Evolutionary conservation across 1,284 basidiomycete species (phyloP).

Genomic region (Anthracocystis panici-leucophaei): DNA sequence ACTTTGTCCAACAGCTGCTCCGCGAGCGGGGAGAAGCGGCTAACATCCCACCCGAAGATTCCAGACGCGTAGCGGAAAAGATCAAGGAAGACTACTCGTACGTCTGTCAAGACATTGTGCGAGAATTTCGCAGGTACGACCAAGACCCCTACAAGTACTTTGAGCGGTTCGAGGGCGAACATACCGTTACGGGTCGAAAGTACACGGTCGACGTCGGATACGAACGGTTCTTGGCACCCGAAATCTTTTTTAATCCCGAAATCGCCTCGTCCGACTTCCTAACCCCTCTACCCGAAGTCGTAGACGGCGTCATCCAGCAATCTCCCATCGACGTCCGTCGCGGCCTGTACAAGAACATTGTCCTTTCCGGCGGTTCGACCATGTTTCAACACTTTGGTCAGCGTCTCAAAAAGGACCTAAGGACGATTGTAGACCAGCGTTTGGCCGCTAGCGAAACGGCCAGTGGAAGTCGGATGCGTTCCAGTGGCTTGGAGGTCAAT

Average conservation of each 20-base stretch:
- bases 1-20: slow-evolving; percentile 95
- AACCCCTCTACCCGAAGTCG: slow-evolving; percentile 94
- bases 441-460: slow-evolving; percentile 82
- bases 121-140: slow-evolving; percentile 98
- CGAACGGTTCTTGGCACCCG: slow-evolving; percentile 97
- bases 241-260: slow-evolving; percentile 99
- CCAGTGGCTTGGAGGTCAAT: slow-evolving; percentile 71
- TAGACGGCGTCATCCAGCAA: slow-evolving; percentile 94
- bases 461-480: slow-evolving; percentile 80
- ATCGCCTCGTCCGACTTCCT: slow-evolving; percentile 98
- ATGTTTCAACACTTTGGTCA: slow-evolving; percentile 99
- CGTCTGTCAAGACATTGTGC: slow-evolving; percentile 98
- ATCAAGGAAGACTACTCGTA: slow-evolving; percentile 98
- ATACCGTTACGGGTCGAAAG: slow-evolving; percentile 91
- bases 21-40: slow-evolving; percentile 93
- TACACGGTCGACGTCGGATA: slow-evolving; percentile 94
- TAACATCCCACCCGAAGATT: slow-evolving; percentile 94
- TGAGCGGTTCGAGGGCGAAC: slow-evolving; percentile 90
- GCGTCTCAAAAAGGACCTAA: slow-evolving; percentile 92
- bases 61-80: slow-evolving; percentile 88
- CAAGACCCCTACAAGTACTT: slow-evolving; percentile 96
- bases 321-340: slow-evolving; percentile 95
- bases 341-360: slow-evolving; percentile 97
- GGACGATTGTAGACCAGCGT: slow-evolving; percentile 90
- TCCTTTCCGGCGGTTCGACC: slow-evolving; percentile 92